Base-by-base conservation (phyloP, 345 rosid genomes). In the Passiflora organensis region DNA sequence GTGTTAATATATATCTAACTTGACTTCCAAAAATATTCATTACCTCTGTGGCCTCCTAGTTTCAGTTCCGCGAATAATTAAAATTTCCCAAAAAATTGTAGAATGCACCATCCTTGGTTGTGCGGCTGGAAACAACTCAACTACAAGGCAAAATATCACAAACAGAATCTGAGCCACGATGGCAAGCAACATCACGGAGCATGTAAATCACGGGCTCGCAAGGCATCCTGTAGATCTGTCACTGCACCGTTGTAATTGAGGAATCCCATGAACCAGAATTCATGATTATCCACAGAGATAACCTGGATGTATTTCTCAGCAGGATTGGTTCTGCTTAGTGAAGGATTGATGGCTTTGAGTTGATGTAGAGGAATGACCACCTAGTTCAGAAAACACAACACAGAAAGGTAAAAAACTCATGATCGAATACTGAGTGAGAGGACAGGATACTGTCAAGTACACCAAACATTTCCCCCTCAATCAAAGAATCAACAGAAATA, bases 201-300 rank as follows among this genome's bases (percentile, higher is more conserved):
- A 58, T 70, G 71, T 64, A 55, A 15, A 45, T 38, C 66, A 65
- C 32, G 53, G 32, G 66, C 59, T 60, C 64, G 69, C 56, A 71
- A 64, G 23, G 69, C 69, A 48, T 73, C 76, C 68, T 58, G 65
- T 6, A 83, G 76, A 63, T 67, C 65, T 51, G 56, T 56, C 64
- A 73, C 74, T 32, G 87, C 87, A 20, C 69, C 77, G 13, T 58
- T 48, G 43, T 79, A 81, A 75, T 77, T 67, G 53, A 84, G 65
- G 58, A 79, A 78, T 28, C 87, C 85, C 87, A 84, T 79, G 76
- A 81, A 81, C 87, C 85, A 84, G 52, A 81, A 84, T 67, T 79
- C 82, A 53, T 73, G 87, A 51, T 70, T 72, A 37, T 83, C 90
- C 15, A 76, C 71, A 1, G 86, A 81, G 41, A 71, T 69, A 37